Percentiles rank a stretch among this genome's conserved stretches.
phyloP scores from a whole-genome alignment of 1,284 basidiomycete genomes.

The Takashimella tepidaria region DNA sequence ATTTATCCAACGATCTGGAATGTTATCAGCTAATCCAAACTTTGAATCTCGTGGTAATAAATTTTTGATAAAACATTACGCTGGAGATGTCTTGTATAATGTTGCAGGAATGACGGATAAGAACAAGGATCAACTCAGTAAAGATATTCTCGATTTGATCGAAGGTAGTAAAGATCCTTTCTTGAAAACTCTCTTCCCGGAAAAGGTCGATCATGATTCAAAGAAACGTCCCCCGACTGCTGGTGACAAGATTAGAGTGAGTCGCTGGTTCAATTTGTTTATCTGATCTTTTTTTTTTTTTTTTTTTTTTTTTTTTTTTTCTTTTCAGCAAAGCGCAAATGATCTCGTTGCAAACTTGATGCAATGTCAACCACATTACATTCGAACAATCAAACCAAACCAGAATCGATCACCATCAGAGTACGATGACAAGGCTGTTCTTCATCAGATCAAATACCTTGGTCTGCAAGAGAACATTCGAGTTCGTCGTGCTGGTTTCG shows the following conservation, averaged over 20 bases:
- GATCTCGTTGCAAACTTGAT: constrained; percentile 93
- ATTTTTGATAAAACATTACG: constrained; percentile 90
- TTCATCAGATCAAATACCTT: constrained; percentile 99
- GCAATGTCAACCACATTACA: constrained; percentile 96
- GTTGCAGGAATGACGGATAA: constrained; percentile 99
- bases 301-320: no score
- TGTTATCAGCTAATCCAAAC: constrained; percentile 75
- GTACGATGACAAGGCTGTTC: constrained; percentile 88
- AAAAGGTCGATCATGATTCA: constrained; percentile 89
- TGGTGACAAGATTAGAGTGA: constrained; percentile 92
- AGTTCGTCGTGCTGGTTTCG: constrained; percentile 93
- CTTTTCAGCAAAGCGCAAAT: constrained; percentile 74
- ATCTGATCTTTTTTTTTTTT: not conserved
- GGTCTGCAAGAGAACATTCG: constrained; percentile 98
- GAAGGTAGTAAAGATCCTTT: constrained; percentile 74
- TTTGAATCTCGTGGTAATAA: constrained; percentile 88
- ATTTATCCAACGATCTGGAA: constrained; percentile 85
- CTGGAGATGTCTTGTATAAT: constrained; percentile 98
- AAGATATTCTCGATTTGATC: constrained; percentile 89
- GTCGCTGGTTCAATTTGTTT: constrained; percentile 14
- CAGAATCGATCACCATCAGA: constrained; percentile 89
- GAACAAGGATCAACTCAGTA: constrained; percentile 96
- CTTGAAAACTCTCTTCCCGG: constrained; percentile 84
- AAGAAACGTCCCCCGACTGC: constrained; percentile 98
- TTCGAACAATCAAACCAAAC: constrained; percentile 99